These are phyloP conservation scores for Rhizopus sp. DNA, from an alignment of 371 early-diverging fungal species.

Conservation along the genomic window DNA sequence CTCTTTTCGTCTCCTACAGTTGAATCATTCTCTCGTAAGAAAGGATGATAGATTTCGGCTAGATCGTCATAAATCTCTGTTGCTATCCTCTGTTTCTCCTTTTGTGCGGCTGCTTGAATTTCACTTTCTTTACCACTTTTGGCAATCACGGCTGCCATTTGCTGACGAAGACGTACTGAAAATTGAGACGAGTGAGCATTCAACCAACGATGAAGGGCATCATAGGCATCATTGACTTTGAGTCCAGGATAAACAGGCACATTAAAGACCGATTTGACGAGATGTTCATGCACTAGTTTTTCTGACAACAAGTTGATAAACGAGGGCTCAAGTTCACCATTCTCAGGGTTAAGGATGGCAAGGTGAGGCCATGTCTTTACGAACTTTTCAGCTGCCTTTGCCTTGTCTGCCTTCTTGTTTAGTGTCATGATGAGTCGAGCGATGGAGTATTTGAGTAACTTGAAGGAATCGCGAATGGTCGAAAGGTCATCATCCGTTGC, in stretches of 20 bases:
- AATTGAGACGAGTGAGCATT: conserved; percentile 46
- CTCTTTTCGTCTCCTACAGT: conserved; percentile 40
- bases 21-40: conserved; percentile 44
- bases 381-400: conserved; percentile 45
- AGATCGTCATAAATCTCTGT: conserved; percentile 45
- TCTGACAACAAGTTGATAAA: conserved; percentile 59
- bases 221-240: conserved; percentile 55
- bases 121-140: conserved; percentile 48
- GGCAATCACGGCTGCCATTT: conserved; percentile 57
- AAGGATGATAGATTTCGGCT: conserved; percentile 47
- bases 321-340: conserved; percentile 46
- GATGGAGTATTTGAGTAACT: conserved; percentile 57
- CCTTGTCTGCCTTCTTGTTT: conserved; percentile 53
- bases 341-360: conserved; percentile 25
- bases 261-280: conserved; percentile 50
- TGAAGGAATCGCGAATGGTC: conserved; percentile 62
- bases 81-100: conserved; percentile 35
- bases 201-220: conserved; percentile 54
- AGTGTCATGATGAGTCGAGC: conserved; percentile 59
- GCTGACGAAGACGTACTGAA: conserved; percentile 59
- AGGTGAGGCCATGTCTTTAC: conserved; percentile 39
- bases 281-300: conserved; percentile 56
- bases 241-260: conserved; percentile 55
- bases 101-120: conserved; percentile 45
- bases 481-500: conserved; percentile 67